Evolutionary conservation across 2,329 filamentous ascomycete species (phyloP), one percentile per base, ranked within the genome.

Genomic region (Coleophoma cylindrospora): DNA sequence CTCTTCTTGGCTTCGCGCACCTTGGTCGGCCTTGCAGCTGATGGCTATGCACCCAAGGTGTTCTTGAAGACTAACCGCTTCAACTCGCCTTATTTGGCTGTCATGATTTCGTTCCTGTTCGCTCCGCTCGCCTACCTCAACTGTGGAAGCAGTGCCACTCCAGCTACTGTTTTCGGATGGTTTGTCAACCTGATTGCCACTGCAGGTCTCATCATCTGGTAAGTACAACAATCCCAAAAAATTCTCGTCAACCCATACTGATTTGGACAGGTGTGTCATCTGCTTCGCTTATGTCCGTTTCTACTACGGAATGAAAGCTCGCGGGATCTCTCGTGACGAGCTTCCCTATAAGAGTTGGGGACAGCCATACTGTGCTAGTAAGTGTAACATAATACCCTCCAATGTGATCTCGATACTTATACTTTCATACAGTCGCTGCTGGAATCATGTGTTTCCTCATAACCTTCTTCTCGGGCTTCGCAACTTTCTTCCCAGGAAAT

Each of bases 161-260:
- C 41, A n/a, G 72, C 71, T 10, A 67, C 74, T 10, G 84, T 85
- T 21, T 88, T 88, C 68, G 74, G 78, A 72, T 89, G 84, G 84
- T 73, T 88, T 45, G 74, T 87, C 59, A 85, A 85, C 68, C 79
- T 88, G 54, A 83, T 77, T 19, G 78, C 81, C 50, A 80, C 83
- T 14, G 81, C 80, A 8, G 83, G 81, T 8, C 80, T 87, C 63
- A 83, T 86, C 59, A 80, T 76, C 38, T 88, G 84, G 84, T 27
- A 27, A 3, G 27, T 27, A 27, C 6, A 27, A 2, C 2, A 3
- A 8, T 27, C 4, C 27, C 27, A 27, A 27, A 27, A 27, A 27
- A 19, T 3, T 27, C 27, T 27, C 9, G 27, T 27, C 6, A 7
- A 27, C 6, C 9, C 9, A 27, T 3, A 27, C 4, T 27, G 27